Evolutionary conservation across 225 moss, liverwort and hornwort species (phyloP).

Genomic region (Asterella californica): DNA sequence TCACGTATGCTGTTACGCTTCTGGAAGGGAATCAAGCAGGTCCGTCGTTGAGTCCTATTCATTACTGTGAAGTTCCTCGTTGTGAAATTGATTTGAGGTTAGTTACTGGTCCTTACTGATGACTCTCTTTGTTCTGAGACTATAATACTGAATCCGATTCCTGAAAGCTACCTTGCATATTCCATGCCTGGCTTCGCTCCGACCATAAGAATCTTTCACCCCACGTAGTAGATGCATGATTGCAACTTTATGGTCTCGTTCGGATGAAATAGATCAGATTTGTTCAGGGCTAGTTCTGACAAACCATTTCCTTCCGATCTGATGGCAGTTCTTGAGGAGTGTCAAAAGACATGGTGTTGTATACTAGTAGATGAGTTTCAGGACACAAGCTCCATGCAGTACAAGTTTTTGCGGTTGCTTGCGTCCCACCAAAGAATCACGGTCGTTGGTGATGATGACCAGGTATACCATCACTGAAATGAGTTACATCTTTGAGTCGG

Average conservation of each 20-base stretch:
- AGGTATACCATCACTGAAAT: slow-evolving; percentile 39
- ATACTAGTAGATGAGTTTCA: slow-evolving; percentile 98
- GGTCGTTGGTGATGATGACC: slow-evolving; percentile 95
- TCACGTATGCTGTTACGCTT: slow-evolving; percentile 60
- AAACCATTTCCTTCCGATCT: neutral
- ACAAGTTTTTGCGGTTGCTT: slow-evolving; percentile 69
- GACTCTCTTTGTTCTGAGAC: neutral
- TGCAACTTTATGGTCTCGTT: neutral
- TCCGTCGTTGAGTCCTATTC: slow-evolving; percentile 11
- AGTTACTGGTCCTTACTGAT: neutral
- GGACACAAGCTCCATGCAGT: slow-evolving; percentile 94
- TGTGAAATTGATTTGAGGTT: neutral
- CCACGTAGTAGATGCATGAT: neutral
- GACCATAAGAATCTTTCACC: neutral
- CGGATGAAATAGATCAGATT: neutral
- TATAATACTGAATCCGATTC: neutral
- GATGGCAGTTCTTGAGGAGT: slow-evolving; percentile 62
- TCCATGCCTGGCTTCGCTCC: neutral
- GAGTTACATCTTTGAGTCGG: neutral
- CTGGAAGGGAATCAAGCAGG: slow-evolving; percentile 64
- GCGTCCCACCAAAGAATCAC: slow-evolving; percentile 92
- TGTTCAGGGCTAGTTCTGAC: neutral
- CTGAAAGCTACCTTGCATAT: neutral
- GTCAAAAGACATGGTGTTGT: slow-evolving; percentile 73
- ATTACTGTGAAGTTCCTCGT: neutral